These are phyloP conservation scores for Apiospora arundinis DNA, from an alignment of 2,329 filamentous ascomycete species.

Conservation along the genomic window DNA sequence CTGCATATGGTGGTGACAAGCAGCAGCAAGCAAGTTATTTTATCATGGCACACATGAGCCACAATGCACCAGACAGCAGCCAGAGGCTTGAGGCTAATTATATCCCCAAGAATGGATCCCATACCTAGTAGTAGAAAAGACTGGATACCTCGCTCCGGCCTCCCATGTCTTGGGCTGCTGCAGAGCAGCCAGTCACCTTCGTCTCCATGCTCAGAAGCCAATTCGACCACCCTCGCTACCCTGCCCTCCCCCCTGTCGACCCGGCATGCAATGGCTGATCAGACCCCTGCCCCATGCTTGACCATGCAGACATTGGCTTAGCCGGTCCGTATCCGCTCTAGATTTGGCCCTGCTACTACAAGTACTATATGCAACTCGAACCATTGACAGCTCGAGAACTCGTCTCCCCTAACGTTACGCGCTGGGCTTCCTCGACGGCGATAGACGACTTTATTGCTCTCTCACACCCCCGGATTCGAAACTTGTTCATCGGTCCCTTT, in stretches of 20 bases:
- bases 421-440: conserved; percentile 45
- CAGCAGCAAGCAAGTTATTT: conserved; percentile 18
- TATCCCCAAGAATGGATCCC: conserved; percentile 37
- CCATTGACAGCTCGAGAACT: conserved; percentile 51
- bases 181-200: conserved; percentile 40
- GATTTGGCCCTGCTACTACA: conserved; percentile 43
- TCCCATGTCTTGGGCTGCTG: conserved; percentile 41
- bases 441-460: conserved; percentile 46
- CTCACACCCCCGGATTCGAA: conserved; percentile 35
- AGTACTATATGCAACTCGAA: conserved; percentile 46
- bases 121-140: too few relatives aligned
- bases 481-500: conserved; percentile 31
- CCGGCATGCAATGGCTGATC: conserved; percentile 46
- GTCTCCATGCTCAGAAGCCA: conserved; percentile 35
- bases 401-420: conserved; percentile 49
- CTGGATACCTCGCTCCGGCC: conserved; percentile 27
- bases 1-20: conserved; percentile 1
- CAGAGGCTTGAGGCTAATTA: conserved; percentile 44
- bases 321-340: conserved; percentile 53
- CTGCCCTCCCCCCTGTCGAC: conserved; percentile 42
- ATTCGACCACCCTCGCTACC: conserved; percentile 41
- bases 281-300: conserved; percentile 43
- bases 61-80: conserved; percentile 28
- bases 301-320: conserved; percentile 46
- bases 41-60: conserved; percentile 25